Evolutionary conservation across 2,329 filamentous ascomycete species (phyloP), one percentile per base, ranked within the genome.

Genomic region (Xylaria sp.): DNA sequence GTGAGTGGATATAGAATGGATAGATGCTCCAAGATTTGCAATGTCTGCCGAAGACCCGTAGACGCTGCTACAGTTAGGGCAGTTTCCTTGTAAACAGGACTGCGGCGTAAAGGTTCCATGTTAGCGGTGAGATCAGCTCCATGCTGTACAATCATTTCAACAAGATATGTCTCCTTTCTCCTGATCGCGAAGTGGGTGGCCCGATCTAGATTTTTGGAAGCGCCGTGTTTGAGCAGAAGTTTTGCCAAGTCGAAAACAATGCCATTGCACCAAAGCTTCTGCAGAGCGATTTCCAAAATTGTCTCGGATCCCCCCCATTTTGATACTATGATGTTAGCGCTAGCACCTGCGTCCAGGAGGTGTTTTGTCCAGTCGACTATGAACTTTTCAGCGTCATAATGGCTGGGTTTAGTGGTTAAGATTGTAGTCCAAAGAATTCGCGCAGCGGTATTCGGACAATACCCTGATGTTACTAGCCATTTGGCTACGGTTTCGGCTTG

Each of bases 381-480:
- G 19, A 0, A 11, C 35, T 40, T 21, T 40, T 56, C 31, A 6
- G 7, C 10, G 21, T 11, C 10, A 15, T 11, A 1, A 29, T 3
- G 11, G 21, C 0, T 5, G 43, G 2, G 1, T 1, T 3, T 9
- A 13, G 11, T 15, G n/a, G 19, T 10, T 9, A 7, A 0, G 19
- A 48, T 2, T 15, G 7, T n/a, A 48, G 6, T 10, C 54, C 54
- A 56, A 56, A 54, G 40, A 44, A 17, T 6, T 44, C 46, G 7
- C 21, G 33, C 21, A 48, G 31, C 43, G 8, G 21, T 21, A 29
- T 38, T 48, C n/a, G 54, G 54, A 35, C 54, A 48, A 41, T 56
- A 56, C 48, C 55, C 46, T 38, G 37, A 52, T 37, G 19, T 37
- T 35, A 52, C 11, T 37, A 60, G 29, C 58, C 58, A 60, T 55